phyloP scores from a whole-genome alignment of 139 green algal genomes.

The Diplosphaera chodatii region DNA sequence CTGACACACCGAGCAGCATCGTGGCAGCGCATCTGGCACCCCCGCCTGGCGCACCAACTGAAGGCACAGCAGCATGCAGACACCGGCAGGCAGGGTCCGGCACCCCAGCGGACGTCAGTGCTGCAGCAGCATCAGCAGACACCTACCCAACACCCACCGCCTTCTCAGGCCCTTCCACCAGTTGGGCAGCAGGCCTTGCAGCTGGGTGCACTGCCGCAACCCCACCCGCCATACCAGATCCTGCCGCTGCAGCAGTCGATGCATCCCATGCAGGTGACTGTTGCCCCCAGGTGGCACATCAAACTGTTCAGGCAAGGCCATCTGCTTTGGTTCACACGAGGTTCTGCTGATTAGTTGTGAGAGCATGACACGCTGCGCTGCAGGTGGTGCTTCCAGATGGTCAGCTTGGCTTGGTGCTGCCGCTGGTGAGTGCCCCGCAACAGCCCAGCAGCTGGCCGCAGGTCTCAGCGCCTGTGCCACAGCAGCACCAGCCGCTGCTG shows the following conservation, averaged over 20 bases:
- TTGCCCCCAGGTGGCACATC: no score
- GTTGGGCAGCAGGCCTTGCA: background rate
- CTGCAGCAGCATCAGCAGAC: constrained; percentile 3
- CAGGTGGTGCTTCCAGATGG: background rate
- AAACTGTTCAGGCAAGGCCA: no score
- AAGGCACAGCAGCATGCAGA: background rate
- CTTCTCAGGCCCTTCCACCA: background rate
- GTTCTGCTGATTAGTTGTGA: no score
- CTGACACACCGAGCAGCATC: no score
- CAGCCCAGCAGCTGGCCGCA: constrained; percentile 1
- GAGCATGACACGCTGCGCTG: no score
- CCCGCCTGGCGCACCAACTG: background rate
- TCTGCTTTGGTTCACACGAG: no score
- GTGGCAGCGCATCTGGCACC: background rate
- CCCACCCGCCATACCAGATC: background rate
- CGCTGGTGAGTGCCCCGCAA: background rate
- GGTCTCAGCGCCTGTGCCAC: background rate
- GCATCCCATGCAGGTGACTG: background rate
- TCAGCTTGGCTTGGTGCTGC: background rate
- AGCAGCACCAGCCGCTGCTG: background rate
- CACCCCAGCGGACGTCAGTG: no score
- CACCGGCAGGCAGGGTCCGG: no score
- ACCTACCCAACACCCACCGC: background rate
- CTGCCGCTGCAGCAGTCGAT: background rate
- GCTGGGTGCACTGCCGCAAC: background rate